Evolutionary conservation across 345 rosid genomes (phyloP), one percentile per base, ranked within the genome.

Genomic region (Physaria fendleri): DNA sequence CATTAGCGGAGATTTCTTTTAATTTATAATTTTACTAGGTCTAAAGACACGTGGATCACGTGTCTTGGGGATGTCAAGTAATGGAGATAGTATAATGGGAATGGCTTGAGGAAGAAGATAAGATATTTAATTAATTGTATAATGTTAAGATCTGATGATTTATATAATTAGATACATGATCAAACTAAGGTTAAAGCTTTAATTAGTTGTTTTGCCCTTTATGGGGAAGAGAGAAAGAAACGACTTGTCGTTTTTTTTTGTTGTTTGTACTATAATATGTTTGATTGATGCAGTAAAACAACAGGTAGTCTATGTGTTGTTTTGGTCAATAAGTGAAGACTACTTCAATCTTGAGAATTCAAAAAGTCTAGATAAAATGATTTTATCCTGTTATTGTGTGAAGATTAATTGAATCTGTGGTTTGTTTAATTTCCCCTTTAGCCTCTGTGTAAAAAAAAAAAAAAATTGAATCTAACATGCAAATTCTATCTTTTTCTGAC

Each of bases 1-100:
- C 9, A 2, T 21, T 59, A n/a, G 30, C 29, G 6, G 17, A 20
- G 2, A 13, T 8, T 41, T 4, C 4, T 32, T 39, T 16, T 16
- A 18, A 4, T 9, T 10, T n/a, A n/a, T 9, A 18, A 27, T n/a
- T 20, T 5, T 6, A 20, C 1, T 20, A n/a, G n/a, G n/a, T n/a
- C n/a, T n/a, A n/a, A n/a, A n/a, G n/a, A n/a, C n/a, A n/a, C n/a
- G n/a, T n/a, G n/a, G n/a, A n/a, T n/a, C n/a, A n/a, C n/a, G n/a
- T n/a, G n/a, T n/a, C n/a, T n/a, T n/a, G n/a, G n/a, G n/a, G 10
- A n/a, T n/a, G n/a, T n/a, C n/a, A n/a, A n/a, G n/a, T n/a, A 58
- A 82, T 41, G 82, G 95, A 5, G 92, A 84, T 62, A 85, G 79
- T 71, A 79, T 78, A 52, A 83, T 85, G 38, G 85, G 82, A 53